These are phyloP conservation scores for Rosellinia necatrix DNA, from an alignment of 2,329 filamentous ascomycete species.

Conservation along the genomic window DNA sequence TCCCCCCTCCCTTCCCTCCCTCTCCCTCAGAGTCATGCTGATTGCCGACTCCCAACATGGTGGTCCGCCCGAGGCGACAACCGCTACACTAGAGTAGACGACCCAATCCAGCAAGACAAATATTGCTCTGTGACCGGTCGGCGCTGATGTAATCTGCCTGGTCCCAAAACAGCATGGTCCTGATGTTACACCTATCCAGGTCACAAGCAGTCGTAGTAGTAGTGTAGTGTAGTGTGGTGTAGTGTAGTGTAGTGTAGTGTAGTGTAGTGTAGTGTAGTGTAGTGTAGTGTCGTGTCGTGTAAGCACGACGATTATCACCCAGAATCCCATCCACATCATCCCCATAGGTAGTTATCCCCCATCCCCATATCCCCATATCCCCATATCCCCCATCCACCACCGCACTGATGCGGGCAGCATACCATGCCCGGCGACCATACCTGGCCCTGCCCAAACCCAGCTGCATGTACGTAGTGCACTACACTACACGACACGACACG, in stretches of 20 bases:
- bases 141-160: constrained; percentile 8
- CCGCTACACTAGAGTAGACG: background rate
- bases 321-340: constrained; percentile 5
- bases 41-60: background rate
- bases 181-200: constrained; percentile 1
- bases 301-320: constrained; percentile 1
- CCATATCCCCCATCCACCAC: no score
- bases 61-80: constrained; percentile 3
- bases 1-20: no score
- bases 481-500: no score
- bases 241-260: no score
- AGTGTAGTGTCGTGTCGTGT: no score
- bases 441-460: background rate
- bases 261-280: no score
- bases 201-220: no score
- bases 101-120: constrained; percentile 10
- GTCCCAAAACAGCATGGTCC: constrained; percentile 9
- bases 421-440: no score
- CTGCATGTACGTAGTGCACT: constrained; percentile 13
- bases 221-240: no score
- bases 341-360: no score
- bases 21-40: constrained; percentile 8
- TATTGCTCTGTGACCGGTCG: constrained; percentile 12
- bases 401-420: background rate
- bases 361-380: no score